Percentiles rank a stretch among this genome's conserved stretches.
phyloP scores from a whole-genome alignment of 225 moss, liverwort and hornwort genomes.

The Pleurozium schreberi region DNA sequence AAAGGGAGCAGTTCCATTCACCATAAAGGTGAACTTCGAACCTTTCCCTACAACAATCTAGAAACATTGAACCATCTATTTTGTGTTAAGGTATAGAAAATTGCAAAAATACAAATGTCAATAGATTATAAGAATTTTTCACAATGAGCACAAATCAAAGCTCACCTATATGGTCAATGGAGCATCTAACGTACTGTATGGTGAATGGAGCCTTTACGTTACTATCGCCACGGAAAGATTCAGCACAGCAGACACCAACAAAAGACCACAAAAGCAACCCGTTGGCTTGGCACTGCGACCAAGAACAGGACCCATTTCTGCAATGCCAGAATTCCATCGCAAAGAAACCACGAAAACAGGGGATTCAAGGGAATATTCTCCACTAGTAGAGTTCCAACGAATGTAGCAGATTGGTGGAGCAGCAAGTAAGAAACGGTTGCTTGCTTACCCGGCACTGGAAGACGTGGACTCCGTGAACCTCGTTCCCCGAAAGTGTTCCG shows the following conservation, averaged over 20 bases:
- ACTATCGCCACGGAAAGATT: background rate
- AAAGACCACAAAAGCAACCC: background rate
- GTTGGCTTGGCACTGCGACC: background rate
- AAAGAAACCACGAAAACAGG: background rate
- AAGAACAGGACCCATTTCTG: background rate
- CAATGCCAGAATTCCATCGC: background rate
- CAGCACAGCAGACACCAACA: background rate
- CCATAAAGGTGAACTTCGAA: background rate
- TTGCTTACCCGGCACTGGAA: slow-evolving; percentile 65
- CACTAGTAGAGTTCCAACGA: background rate
- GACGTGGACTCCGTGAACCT: slow-evolving; percentile 70
- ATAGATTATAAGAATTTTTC: background rate
- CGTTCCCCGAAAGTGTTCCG: background rate
- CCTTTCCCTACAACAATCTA: background rate
- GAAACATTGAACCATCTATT: background rate
- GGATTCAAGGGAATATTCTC: background rate
- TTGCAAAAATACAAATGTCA: background rate
- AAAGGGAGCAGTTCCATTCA: background rate
- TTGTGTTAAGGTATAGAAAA: background rate
- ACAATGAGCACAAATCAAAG: background rate
- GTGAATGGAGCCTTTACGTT: background rate
- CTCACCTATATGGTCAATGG: background rate
- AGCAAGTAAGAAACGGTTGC: background rate
- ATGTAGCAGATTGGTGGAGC: background rate
- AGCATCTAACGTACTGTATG: background rate